Conservation (phyloP, 108 stramenopile genomes). For the Fragilaria crotonensis region DNA sequence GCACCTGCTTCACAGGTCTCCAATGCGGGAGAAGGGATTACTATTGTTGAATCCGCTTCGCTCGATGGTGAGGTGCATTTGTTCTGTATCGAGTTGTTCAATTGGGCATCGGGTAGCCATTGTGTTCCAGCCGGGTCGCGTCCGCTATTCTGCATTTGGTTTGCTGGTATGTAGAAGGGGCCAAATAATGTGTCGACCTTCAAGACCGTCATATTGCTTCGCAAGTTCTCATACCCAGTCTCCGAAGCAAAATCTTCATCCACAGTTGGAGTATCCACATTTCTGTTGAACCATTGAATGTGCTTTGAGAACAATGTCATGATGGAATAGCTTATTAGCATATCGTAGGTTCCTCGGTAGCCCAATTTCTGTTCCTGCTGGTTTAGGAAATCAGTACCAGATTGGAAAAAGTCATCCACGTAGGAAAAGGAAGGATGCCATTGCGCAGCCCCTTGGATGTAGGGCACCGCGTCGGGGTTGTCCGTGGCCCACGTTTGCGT, state of each 20-base stretch:
- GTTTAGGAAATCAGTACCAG: constrained; percentile 21
- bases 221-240: constrained; percentile 30
- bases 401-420: constrained; percentile 31
- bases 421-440: constrained; percentile 41
- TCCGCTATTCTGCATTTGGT: constrained; percentile 36
- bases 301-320: constrained; percentile 25
- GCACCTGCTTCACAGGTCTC: background rate
- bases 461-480: constrained; percentile 19
- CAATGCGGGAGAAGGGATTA: background rate
- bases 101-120: constrained; percentile 18
- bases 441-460: constrained; percentile 40
- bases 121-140: constrained; percentile 47
- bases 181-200: constrained; percentile 48
- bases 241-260: constrained; percentile 6
- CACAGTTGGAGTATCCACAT: constrained; percentile 20
- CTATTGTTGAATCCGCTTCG: background rate
- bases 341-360: constrained; percentile 25
- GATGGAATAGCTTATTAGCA: constrained; percentile 30
- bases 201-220: constrained; percentile 27
- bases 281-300: constrained; percentile 17
- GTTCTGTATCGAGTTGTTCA: background rate
- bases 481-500: constrained; percentile 36
- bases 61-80: background rate
- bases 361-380: constrained; percentile 13
- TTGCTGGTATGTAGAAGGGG: constrained; percentile 30